Evolutionary conservation across 192 early-diverging fungal genomes (phyloP), one percentile per base, ranked within the genome.

Genomic region (Backusella luteola): DNA sequence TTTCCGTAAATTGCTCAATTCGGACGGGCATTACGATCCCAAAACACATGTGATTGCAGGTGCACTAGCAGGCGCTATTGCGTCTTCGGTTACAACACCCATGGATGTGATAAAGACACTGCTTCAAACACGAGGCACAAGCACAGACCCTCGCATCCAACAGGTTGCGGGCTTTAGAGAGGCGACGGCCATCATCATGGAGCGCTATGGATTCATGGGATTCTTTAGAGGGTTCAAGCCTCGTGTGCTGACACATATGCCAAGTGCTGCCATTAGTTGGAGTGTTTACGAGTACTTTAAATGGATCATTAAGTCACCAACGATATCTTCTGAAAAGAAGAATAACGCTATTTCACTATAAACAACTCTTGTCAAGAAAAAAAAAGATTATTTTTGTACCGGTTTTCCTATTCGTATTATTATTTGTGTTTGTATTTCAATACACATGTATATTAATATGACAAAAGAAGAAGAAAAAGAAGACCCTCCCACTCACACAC

Each of bases 31-130:
- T 0, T 99, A 99, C 79, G 94, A 95, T 81, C 97, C 97, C 14
- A 79, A 88, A 39, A 93, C 93, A 1, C 97, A 99, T 77, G 89
- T 95, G 56, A 78, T 89, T 0, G 91, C 96, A 14, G 97, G 97
- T 17, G 97, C 90, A 23, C 77, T 95, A 66, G 96, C 97, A 5
- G 97, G 97, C 49, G 94, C 92, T 0, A 77, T 96, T 3, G 97
- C 97, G 1, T 91, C 95, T 0, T 90, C 93, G 14, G 81, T 92
- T 38, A 99, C 97, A 0, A 99, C 94, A 29, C 97, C 97, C 1
- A 83, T 99, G n/a, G 96, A 99, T 82, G 96, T 97, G 17, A 91
- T 92, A 39, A 98, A 98, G 80, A 99, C 97, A n/a, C 80, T 97
- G 71, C 83, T 99, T 76, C 97, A 99, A 80, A 97, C 96, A 4